Evolutionary conservation across 768 basidiomycete genomes (phyloP).

Genomic region (Lentinula boryana): DNA sequence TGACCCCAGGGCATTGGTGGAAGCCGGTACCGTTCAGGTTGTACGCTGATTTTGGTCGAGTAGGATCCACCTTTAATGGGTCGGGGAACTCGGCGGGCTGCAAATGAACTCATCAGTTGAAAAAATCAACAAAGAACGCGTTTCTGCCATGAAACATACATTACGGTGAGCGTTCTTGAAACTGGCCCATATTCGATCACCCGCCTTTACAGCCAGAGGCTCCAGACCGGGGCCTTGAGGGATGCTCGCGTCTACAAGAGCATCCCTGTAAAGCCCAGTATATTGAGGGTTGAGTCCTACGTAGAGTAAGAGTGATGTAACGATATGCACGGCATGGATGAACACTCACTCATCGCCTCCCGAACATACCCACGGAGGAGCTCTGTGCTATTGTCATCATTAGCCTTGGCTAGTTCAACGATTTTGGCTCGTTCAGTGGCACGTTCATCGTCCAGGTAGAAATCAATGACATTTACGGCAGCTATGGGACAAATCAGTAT

Average conservation of each 20-base stretch:
- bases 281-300: constrained; percentile 34
- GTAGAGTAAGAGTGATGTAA: neutral
- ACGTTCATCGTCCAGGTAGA: constrained; percentile 41
- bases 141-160: constrained; percentile 15
- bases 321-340: neutral
- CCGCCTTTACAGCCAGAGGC: constrained; percentile 28
- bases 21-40: constrained; percentile 16
- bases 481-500: constrained; percentile 17
- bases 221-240: constrained; percentile 28
- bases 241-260: constrained; percentile 25
- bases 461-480: constrained; percentile 44
- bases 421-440: constrained; percentile 34
- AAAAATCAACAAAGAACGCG: too few relatives aligned
- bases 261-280: constrained; percentile 33
- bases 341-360: constrained; percentile 45
- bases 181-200: constrained; percentile 34
- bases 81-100: constrained; percentile 38
- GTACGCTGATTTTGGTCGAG: constrained; percentile 25
- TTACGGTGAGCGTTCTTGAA: constrained; percentile 40
- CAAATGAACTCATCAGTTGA: neutral
- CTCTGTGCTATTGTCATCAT: constrained; percentile 25
- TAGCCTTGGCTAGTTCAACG: constrained; percentile 24
- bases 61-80: constrained; percentile 31
- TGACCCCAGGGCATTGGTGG: constrained; percentile 10
- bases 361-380: constrained; percentile 42